Percentiles rank a stretch among this genome's conserved stretches.
These are phyloP conservation scores for Lachnellula subtilissima DNA, from an alignment of 2,329 filamentous ascomycete species.

Conservation along the genomic window DNA sequence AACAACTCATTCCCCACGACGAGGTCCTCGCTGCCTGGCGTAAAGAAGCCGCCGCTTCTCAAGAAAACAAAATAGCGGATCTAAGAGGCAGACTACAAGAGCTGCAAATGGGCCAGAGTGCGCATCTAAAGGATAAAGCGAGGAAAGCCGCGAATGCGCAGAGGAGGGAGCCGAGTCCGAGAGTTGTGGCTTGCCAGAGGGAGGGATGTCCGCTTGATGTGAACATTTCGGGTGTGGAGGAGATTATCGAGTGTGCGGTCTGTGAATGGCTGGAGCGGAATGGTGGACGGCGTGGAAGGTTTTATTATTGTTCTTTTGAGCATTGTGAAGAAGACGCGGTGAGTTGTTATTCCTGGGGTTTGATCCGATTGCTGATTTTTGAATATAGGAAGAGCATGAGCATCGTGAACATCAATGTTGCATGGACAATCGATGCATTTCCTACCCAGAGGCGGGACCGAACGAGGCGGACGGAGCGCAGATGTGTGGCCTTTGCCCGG, in stretches of 20 bases:
- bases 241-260: conserved; percentile 25
- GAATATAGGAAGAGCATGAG: conserved; percentile 20
- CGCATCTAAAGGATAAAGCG: conserved; percentile 25
- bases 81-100: conserved; percentile 19
- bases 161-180: conserved; percentile 13
- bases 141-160: conserved; percentile 25
- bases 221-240: conserved; percentile 15
- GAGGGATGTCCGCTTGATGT: conserved; percentile 21
- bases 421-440: conserved; percentile 20
- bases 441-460: conserved; percentile 15
- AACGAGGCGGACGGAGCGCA: conserved; percentile 1
- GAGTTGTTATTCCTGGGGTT: conserved; percentile 3
- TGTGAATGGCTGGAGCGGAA: conserved; percentile 27
- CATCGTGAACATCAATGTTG: conserved; percentile 19
- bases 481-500: conserved; percentile 18
- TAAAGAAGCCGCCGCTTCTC: conserved; percentile 21
- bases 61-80: conserved; percentile 14
- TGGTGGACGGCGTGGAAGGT: conserved; percentile 11
- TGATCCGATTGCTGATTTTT: not conserved
- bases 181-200: conserved; percentile 17
- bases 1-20: conserved; percentile 21
- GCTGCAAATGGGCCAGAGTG: conserved; percentile 28
- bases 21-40: conserved; percentile 23
- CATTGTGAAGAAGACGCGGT: conserved; percentile 28
- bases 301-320: conserved; percentile 25